Percentiles rank a stretch among this genome's conserved stretches.
These are phyloP conservation scores for Musa acuminata DNA, from an alignment of 176 grass and related monocot species.

Conservation along the genomic window DNA sequence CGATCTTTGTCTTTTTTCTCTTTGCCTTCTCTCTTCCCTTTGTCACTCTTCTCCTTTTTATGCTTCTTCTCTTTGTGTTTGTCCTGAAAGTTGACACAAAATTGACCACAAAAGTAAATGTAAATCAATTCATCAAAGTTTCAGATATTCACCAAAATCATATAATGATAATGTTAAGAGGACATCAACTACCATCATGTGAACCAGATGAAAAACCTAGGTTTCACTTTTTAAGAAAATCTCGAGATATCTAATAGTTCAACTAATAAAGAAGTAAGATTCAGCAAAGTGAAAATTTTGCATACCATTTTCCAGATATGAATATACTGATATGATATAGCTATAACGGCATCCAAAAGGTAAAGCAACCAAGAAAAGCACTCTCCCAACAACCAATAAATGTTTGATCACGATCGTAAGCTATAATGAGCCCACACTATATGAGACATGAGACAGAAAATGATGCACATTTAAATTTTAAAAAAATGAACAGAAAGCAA, in stretches of 20 bases:
- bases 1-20: constrained; percentile 19
- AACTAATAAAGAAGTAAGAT: neutral
- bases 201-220: constrained; percentile 4
- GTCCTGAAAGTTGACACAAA: constrained; percentile 36
- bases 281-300: neutral
- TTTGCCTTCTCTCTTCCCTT: constrained; percentile 21
- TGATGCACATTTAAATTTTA: neutral
- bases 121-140: neutral
- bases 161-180: neutral
- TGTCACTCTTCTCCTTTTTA: constrained; percentile 31
- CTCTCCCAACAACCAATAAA: neutral
- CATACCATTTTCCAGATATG: neutral
- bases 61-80: constrained; percentile 73
- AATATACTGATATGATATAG: neutral
- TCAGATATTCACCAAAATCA: constrained; percentile 9
- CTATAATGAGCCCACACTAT: neutral
- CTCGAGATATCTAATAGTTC: neutral
- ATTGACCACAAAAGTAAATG: neutral
- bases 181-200: neutral
- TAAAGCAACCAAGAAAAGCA: neutral
- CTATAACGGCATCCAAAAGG: neutral
- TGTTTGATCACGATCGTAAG: neutral
- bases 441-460: neutral
- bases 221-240: neutral
- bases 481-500: neutral